Evolutionary conservation across 2,329 filamentous ascomycete genomes (phyloP), one percentile per base, ranked within the genome.

Genomic region (Cryoendolithus antarcticus): DNA sequence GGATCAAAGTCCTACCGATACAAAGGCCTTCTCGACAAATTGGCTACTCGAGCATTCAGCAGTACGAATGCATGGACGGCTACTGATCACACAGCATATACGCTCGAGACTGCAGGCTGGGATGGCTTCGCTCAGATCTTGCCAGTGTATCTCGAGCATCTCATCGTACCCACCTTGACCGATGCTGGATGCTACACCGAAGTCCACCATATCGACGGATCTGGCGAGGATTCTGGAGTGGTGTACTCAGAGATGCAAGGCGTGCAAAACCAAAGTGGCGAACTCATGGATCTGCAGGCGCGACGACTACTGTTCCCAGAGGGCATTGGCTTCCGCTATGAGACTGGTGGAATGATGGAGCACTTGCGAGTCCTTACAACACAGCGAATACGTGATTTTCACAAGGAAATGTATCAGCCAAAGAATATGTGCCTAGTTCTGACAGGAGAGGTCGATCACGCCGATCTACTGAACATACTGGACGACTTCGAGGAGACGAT

Each of bases 191-290:
- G 93, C 58, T 81, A 89, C 48, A 98, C 91, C 2, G 91, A 98
- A 61, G 91, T 98, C 2, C 86, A 94, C 65, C 91, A 98, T 58
- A 75, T 98, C 40, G 86, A 98, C 56, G 89, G 86, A 10, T 77
- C 84, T 48, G 91, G 91, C 41, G 82, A 96, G 47, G 91, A 98
- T 70, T 91, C 91, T 32, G 91, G 67, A 53, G 54, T 55, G 6
- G 91, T 98, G 6, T 98, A 98, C 63, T 95, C 89, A 0, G 91
- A 98, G 63, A 98, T 98, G 91, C 91, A 98, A 62, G 91, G 80
- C 15, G 78, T 94, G 2, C 83, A 96, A 56, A 93, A 93, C 56
- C 80, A 77, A 37, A 79, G 82, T 48, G 69, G 72, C 6, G 86
- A 94, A 58, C 75, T 96, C 43, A 94, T 96, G 74, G 85, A 94